Evolutionary conservation across 257 asterid species (phyloP).

Genomic region (Galeopsis tetrahit): DNA sequence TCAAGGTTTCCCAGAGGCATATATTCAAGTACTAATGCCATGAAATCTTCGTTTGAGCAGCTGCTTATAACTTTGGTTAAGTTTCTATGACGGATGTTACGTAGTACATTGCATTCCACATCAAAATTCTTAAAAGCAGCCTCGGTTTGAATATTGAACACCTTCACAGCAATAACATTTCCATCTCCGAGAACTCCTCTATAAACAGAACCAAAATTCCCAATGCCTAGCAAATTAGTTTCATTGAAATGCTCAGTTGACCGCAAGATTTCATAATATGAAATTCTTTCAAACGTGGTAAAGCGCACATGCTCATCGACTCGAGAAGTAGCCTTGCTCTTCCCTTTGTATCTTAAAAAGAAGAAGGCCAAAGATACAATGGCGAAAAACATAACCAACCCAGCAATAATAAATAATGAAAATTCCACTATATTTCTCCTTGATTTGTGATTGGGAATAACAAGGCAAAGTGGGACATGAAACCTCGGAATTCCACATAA

Average conservation of each 20-base stretch:
- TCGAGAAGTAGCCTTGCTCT: neutral
- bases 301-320: neutral
- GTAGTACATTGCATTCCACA: neutral
- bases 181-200: conserved; percentile 21
- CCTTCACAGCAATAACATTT: conserved; percentile 30
- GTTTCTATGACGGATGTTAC: neutral
- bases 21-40: conserved; percentile 40
- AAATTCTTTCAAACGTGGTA: conserved; percentile 23
- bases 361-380: neutral
- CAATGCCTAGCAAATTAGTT: too few species aligned
- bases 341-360: too few species aligned
- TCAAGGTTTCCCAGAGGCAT: neutral
- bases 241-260: too few species aligned
- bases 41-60: conserved; percentile 42
- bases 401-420: conserved; percentile 20
- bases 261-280: neutral
- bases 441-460: too few species aligned
- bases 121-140: conserved; percentile 30
- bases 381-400: neutral
- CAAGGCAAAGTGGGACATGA: too few species aligned
- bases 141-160: conserved; percentile 29
- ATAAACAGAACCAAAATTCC: conserved; percentile 23
- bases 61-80: conserved; percentile 36
- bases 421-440: neutral
- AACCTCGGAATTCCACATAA: too few species aligned